Conservation (phyloP, 768 basidiomycete genomes). For the Russula olivacea region DNA sequence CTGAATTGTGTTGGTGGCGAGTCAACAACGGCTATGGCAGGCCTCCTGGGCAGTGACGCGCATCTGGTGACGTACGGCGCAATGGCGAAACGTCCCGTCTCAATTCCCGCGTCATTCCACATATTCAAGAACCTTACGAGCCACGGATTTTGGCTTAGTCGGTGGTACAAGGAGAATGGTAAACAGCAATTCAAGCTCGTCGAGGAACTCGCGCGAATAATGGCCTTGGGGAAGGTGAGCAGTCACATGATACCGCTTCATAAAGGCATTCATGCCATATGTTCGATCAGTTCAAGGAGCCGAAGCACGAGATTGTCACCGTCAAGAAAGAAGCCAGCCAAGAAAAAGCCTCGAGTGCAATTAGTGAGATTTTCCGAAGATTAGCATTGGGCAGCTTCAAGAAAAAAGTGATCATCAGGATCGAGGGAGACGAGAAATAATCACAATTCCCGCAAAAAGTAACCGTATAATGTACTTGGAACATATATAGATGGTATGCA, state of each 20-base stretch:
- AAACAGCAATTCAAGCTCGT: constrained; percentile 35
- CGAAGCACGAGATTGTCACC: constrained; percentile 62
- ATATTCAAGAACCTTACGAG: constrained; percentile 80
- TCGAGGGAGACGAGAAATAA: constrained; percentile 31
- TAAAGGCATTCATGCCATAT: neutral
- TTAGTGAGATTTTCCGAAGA: constrained; percentile 34
- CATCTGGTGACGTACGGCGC: constrained; percentile 85
- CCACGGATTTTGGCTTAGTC: constrained; percentile 75
- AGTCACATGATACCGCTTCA: neutral
- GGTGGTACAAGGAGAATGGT: constrained; percentile 55
- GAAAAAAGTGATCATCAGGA: constrained; percentile 44
- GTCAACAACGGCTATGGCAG: constrained; percentile 62
- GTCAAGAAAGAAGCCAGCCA: constrained; percentile 42
- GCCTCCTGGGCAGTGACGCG: constrained; percentile 57
- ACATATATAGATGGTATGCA: constrained; percentile 22
- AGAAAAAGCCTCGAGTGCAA: constrained; percentile 31
- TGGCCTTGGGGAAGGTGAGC: constrained; percentile 22
- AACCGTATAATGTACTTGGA: constrained; percentile 10
- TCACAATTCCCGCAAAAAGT: constrained; percentile 11
- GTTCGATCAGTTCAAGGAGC: constrained; percentile 50
- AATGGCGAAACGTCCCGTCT: constrained; percentile 76
- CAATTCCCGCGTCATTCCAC: constrained; percentile 66
- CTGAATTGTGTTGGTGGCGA: constrained; percentile 62
- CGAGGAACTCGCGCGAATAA: constrained; percentile 8
- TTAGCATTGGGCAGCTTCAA: constrained; percentile 38